phyloP scores from a whole-genome alignment of 2,329 filamentous ascomycete genomes.

The Leptoxyphium fumago region DNA sequence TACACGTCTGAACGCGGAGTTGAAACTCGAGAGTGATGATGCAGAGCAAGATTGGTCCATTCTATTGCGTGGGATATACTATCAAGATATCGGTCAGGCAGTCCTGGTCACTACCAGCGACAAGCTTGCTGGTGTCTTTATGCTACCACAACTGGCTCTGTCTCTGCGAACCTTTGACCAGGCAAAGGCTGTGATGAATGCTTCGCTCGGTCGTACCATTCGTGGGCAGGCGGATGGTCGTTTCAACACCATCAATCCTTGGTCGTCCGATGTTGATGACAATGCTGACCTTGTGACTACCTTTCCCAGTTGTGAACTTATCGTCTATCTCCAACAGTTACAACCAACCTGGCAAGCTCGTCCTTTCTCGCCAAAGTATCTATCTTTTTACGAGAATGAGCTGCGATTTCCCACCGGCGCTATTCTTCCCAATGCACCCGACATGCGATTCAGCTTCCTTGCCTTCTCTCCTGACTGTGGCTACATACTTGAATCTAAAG shows the following conservation, averaged over 20 bases:
- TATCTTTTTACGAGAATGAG: conserved; percentile 43
- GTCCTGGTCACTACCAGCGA: conserved; percentile 82
- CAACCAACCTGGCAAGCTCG: conserved; percentile 11
- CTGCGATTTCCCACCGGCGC: conserved; percentile 45
- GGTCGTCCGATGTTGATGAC: conserved; percentile 55
- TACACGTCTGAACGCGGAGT: conserved; percentile 53
- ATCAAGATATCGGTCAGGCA: conserved; percentile 62
- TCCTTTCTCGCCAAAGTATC: conserved; percentile 15
- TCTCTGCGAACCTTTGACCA: conserved; percentile 35
- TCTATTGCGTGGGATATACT: conserved; percentile 71
- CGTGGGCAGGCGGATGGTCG: conserved; percentile 48
- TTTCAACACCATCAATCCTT: conserved; percentile 46
- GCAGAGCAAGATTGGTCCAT: conserved; percentile 67
- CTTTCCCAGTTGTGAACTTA: conserved; percentile 71
- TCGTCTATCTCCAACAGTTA: conserved; percentile 66
- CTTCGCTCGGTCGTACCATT: conserved; percentile 54
- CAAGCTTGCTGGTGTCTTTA: conserved; percentile 82
- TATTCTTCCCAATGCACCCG: conserved; percentile 35
- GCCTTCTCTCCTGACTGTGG: conserved; percentile 53
- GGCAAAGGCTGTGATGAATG: conserved; percentile 47
- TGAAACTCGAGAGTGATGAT: conserved; percentile 58
- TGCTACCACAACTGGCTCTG: conserved; percentile 67
- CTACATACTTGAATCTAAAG: conserved; percentile 48
- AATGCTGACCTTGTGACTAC: conserved; percentile 39
- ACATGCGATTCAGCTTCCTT: conserved; percentile 43